A percentile compares a stretch with the other conserved stretches of the same genome.
Conservation (phyloP, 306 rosid species). For the Prosopis cineraria region DNA sequence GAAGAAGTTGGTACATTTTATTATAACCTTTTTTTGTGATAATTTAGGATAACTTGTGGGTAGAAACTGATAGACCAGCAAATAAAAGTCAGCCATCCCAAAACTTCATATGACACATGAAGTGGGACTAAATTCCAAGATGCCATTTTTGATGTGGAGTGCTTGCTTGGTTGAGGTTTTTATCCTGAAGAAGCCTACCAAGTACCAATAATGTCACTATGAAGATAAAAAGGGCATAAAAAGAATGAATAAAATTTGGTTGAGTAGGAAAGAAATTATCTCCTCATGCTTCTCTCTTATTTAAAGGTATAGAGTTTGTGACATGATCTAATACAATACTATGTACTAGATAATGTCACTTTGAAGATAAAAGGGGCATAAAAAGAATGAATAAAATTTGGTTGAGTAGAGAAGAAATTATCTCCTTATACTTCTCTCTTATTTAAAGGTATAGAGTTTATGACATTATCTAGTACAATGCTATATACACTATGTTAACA, state of each 20-base stretch:
- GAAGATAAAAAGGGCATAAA: not conserved
- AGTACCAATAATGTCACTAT: not conserved
- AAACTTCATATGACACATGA: not conserved
- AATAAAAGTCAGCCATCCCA: not conserved
- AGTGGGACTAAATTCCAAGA: not conserved
- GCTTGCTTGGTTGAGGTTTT: not conserved
- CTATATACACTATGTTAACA: too few species aligned
- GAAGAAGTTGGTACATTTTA: not conserved
- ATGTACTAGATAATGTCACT: too few species aligned
- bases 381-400: too few species aligned
- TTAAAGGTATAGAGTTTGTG: too few species aligned
- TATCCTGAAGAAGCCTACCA: not conserved
- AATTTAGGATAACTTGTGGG: not conserved
- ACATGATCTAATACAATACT: too few species aligned
- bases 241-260: not conserved
- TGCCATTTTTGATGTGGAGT: not conserved
- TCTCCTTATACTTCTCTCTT: too few species aligned
- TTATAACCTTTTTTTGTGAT: not conserved
- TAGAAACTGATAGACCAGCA: slow-evolving; percentile 1
- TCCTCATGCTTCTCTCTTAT: too few species aligned
- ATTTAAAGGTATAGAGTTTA: too few species aligned
- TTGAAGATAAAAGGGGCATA: too few species aligned
- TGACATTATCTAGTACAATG: too few species aligned
- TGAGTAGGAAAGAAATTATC: too few species aligned
- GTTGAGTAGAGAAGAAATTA: too few species aligned